Conservation (phyloP, 768 basidiomycete species). For the Lactarius pseudohatsudake region DNA sequence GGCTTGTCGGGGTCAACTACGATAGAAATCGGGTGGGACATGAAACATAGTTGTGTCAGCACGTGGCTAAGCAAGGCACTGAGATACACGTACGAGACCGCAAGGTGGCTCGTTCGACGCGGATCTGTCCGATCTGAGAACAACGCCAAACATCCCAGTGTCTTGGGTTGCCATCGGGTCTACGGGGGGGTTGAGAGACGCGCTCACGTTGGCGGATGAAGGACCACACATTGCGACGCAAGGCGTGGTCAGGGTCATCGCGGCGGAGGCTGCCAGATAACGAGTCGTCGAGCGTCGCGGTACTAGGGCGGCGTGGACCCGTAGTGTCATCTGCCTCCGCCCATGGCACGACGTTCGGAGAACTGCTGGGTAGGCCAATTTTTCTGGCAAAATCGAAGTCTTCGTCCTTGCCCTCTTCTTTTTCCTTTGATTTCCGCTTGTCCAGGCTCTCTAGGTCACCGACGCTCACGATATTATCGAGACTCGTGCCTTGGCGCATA, state of each 20-base stretch:
- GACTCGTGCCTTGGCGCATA: no score
- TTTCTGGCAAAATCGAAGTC: neutral
- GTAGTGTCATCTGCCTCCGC: neutral
- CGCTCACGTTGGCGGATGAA: constrained; percentile 18
- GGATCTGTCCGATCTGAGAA: constrained; percentile 39
- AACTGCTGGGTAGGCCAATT: neutral
- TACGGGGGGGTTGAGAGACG: neutral
- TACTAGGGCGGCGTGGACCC: constrained; percentile 23
- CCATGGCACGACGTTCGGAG: constrained; percentile 21
- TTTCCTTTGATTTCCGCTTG: no score
- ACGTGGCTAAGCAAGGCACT: neutral
- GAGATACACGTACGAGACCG: constrained; percentile 18
- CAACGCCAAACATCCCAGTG: constrained; percentile 31
- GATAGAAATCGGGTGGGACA: constrained; percentile 31
- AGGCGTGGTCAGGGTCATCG: neutral
- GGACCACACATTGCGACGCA: constrained; percentile 20
- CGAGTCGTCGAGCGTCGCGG: neutral
- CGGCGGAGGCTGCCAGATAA: no score
- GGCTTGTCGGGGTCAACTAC: constrained; percentile 56
- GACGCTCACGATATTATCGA: no score
- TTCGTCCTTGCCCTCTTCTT: no score
- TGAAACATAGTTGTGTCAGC: constrained; percentile 11
- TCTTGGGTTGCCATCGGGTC: constrained; percentile 22
- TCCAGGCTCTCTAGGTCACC: no score
- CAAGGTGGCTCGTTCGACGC: constrained; percentile 21